phyloP scores from a whole-genome alignment of 768 basidiomycete genomes.

The Hypholoma fasciculare region DNA sequence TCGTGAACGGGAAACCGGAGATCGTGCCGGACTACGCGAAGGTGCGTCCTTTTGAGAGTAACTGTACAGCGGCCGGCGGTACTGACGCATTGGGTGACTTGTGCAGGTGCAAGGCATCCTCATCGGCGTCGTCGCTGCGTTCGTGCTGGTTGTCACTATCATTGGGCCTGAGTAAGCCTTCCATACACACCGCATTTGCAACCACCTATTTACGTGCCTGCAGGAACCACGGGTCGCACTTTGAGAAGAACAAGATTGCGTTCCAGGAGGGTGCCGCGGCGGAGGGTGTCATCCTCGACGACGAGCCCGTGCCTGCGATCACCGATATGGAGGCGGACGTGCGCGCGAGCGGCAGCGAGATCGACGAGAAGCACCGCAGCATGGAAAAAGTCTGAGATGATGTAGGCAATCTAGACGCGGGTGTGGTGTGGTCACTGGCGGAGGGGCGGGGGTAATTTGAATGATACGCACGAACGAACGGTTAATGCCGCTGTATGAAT shows the following conservation, averaged over 20 bases:
- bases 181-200: neutral
- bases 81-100: neutral
- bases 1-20: conserved; percentile 39
- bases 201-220: neutral
- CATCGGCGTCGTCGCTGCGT: conserved; percentile 79
- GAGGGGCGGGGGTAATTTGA: no score
- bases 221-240: conserved; percentile 76
- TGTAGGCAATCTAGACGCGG: no score
- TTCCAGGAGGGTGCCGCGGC: conserved; percentile 73
- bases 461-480: no score
- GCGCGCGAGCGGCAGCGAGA: neutral
- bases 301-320: neutral
- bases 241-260: conserved; percentile 80
- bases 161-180: conserved; percentile 71
- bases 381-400: conserved; percentile 6
- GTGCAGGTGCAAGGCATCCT: conserved; percentile 79
- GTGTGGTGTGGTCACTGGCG: no score
- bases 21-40: conserved; percentile 66
- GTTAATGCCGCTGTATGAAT: no score
- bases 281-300: conserved; percentile 32
- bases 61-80: neutral
- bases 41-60: conserved; percentile 17
- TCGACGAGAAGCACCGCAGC: conserved; percentile 3
- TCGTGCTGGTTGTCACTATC: conserved; percentile 72
- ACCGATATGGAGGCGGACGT: neutral